Percentiles rank a stretch among this genome's conserved stretches.
These are phyloP conservation scores for Macrocybe gigantea DNA, from an alignment of 768 basidiomycete genomes.

Conservation along the genomic window DNA sequence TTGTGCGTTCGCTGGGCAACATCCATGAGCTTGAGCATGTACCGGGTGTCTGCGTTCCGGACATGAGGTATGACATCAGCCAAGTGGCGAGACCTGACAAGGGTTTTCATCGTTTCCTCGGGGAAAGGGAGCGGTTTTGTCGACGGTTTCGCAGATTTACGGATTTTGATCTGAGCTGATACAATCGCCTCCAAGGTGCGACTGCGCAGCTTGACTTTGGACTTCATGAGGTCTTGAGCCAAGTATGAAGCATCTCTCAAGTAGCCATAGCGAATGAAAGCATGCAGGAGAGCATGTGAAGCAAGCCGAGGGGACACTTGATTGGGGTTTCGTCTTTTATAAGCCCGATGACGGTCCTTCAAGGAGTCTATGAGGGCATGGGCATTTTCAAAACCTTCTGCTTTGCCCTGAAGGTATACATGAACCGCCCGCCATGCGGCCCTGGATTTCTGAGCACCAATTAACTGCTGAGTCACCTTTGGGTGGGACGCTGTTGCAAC, in stretches of 20 bases:
- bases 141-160: constrained; percentile 2
- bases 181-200: constrained; percentile 46
- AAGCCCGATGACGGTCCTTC: constrained; percentile 27
- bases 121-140: constrained; percentile 8
- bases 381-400: constrained; percentile 42
- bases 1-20: constrained; percentile 50
- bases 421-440: constrained; percentile 41
- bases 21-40: constrained; percentile 48
- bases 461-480: too few species aligned
- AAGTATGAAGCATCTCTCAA: constrained; percentile 41
- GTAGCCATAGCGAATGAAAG: constrained; percentile 49
- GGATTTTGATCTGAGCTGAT: constrained; percentile 10
- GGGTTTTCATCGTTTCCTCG: constrained; percentile 10
- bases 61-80: constrained; percentile 28
- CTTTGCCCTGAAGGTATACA: constrained; percentile 27
- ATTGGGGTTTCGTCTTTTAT: too few species aligned
- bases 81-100: constrained; percentile 14
- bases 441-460: constrained; percentile 11
- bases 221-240: constrained; percentile 45
- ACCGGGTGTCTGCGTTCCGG: constrained; percentile 33
- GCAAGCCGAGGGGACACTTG: constrained; percentile 51
- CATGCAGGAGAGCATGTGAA: constrained; percentile 61
- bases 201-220: constrained; percentile 43
- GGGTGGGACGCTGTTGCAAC: not conserved
- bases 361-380: constrained; percentile 55